phyloP scores from a whole-genome alignment of 2,329 filamentous ascomycete genomes.

The Parastagonospora avenae region DNA sequence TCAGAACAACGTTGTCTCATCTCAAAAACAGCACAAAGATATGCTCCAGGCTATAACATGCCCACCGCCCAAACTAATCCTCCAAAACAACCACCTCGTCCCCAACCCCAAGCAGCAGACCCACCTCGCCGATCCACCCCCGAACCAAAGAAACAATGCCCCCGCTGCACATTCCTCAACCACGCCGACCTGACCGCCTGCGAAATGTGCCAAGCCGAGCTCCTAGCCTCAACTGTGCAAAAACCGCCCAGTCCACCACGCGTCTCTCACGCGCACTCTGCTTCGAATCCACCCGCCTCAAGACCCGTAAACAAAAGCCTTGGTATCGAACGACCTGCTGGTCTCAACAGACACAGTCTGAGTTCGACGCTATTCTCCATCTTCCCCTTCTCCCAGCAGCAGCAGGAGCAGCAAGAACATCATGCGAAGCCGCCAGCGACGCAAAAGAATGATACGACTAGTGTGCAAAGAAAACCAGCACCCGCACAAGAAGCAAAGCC shows the following conservation, averaged over 20 bases:
- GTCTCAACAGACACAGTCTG: constrained; percentile 38
- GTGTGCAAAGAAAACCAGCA: background rate
- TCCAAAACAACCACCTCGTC: constrained; percentile 23
- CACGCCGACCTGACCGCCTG: constrained; percentile 36
- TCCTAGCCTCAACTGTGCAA: constrained; percentile 28
- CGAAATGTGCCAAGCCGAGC: constrained; percentile 40
- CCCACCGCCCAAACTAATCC: constrained; percentile 22
- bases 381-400: constrained; percentile 42
- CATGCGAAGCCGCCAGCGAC: constrained; percentile 33
- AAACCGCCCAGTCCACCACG: constrained; percentile 31
- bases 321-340: constrained; percentile 17
- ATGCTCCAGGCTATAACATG: constrained; percentile 35
- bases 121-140: constrained; percentile 26
- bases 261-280: constrained; percentile 35
- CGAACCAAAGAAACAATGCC: constrained; percentile 40
- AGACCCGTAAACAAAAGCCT: constrained; percentile 6
- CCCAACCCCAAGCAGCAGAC: constrained; percentile 15
- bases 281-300: constrained; percentile 29
- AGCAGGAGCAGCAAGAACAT: constrained; percentile 39
- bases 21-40: constrained; percentile 27
- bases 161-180: constrained; percentile 44
- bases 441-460: constrained; percentile 16
- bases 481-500: no score
- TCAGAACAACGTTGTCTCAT: constrained; percentile 14
- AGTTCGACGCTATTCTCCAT: constrained; percentile 43